Evolutionary conservation across 331 rosid species (phyloP).

Genomic region (Dryas integrifolia): DNA sequence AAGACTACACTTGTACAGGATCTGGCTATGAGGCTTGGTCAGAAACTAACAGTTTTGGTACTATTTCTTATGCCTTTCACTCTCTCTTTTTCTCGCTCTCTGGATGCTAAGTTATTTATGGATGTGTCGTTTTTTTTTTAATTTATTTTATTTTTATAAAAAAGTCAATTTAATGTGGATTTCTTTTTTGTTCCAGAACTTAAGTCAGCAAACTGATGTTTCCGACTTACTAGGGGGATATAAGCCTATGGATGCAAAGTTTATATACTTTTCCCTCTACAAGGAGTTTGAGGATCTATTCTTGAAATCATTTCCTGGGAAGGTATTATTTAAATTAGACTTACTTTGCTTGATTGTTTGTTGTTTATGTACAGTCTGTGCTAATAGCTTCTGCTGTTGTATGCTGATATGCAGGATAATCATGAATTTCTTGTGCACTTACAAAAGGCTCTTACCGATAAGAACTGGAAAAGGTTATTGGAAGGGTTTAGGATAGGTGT

Average conservation of each 20-base stretch:
- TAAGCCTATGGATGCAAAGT: conserved; percentile 70
- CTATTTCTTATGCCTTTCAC: conserved; percentile 19
- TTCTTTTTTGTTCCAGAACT: conserved; percentile 54
- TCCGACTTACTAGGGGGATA: conserved; percentile 89
- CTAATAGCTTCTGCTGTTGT: conserved; percentile 22
- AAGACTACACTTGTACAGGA: conserved; percentile 94
- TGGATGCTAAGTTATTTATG: neutral
- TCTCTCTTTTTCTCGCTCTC: conserved; percentile 1
- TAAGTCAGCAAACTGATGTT: conserved; percentile 95
- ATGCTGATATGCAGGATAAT: conserved; percentile 52
- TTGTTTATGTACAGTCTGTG: neutral
- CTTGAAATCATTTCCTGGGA: conserved; percentile 39
- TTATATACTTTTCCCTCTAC: conserved; percentile 49
- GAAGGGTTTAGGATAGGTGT: conserved; percentile 45
- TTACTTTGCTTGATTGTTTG: conserved; percentile 15
- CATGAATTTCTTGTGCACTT: conserved; percentile 23
- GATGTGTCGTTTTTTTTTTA: neutral
- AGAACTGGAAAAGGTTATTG: conserved; percentile 58
- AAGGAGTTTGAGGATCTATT: conserved; percentile 61
- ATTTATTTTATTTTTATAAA: neutral
- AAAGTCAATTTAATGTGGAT: conserved; percentile 4
- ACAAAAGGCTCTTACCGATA: conserved; percentile 33
- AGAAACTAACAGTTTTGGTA: conserved; percentile 88
- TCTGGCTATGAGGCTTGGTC: conserved; percentile 80
- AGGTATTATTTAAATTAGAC: conserved; percentile 41